A percentile compares a stretch with the other conserved stretches of the same genome.
Conservation (phyloP, 2,329 filamentous ascomycete species). For the Cytospora leucostoma region DNA sequence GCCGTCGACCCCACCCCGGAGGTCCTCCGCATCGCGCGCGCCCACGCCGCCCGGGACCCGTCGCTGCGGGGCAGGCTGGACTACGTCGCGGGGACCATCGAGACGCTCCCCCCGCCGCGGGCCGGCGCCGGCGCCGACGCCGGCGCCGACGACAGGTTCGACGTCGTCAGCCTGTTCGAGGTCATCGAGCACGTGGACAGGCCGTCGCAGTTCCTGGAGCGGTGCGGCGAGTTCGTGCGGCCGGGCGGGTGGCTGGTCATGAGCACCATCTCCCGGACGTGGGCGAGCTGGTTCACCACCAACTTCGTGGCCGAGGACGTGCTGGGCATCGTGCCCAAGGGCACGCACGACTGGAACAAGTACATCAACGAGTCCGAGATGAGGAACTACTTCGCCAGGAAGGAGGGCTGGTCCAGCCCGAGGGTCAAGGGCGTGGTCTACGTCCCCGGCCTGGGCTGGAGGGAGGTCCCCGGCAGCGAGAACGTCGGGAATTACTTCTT, state of each 20-base stretch:
- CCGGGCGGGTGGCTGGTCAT: conserved; percentile 93
- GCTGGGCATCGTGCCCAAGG: conserved; percentile 81
- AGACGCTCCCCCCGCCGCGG: conserved; percentile 57
- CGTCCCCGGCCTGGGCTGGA: conserved; percentile 89
- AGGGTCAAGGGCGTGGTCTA: conserved; percentile 82
- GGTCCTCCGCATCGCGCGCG: conserved; percentile 73
- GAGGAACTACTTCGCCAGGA: conserved; percentile 53
- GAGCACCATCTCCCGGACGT: conserved; percentile 88
- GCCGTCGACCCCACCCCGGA: conserved; percentile 77
- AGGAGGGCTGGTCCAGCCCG: conserved; percentile 60
- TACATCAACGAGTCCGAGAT: conserved; percentile 89
- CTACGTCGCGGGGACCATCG: conserved; percentile 78
- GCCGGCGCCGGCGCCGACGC: too few species aligned
- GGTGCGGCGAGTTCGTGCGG: conserved; percentile 72
- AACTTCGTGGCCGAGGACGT: conserved; percentile 90
- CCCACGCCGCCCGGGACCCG: conserved; percentile 76
- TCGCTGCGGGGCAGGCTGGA: conserved; percentile 61
- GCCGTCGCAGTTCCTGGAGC: conserved; percentile 72
- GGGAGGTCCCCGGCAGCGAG: conserved; percentile 77
- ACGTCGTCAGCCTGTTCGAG: conserved; percentile 87
- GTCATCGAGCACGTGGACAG: conserved; percentile 89
- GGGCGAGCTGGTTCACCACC: conserved; percentile 87
- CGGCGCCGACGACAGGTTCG: conserved; percentile 63
- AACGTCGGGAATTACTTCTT: conserved; percentile 96
- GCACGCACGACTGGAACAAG: conserved; percentile 95